Evolutionary conservation across 768 basidiomycete genomes (phyloP).

Genomic region (Hericium rajendrae): DNA sequence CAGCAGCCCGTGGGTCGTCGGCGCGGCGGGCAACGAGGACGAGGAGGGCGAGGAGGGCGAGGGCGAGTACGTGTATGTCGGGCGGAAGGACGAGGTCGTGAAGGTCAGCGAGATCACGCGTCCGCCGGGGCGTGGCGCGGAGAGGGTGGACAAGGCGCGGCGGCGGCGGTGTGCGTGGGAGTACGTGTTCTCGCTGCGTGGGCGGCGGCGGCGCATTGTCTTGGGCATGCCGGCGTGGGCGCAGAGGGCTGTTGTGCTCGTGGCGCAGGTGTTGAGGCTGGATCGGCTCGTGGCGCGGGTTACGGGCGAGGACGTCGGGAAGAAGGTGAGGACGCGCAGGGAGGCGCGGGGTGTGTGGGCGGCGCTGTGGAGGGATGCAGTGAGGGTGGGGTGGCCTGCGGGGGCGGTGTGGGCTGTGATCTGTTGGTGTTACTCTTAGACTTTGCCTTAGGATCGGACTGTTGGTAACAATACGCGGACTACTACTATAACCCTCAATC

Average conservation of each 20-base stretch:
- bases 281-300: neutral
- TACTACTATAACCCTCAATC: too few species aligned
- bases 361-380: constrained; percentile 5
- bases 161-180: constrained; percentile 25
- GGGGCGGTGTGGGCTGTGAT: constrained; percentile 2
- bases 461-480: too few species aligned
- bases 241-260: constrained; percentile 3
- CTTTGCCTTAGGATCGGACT: too few species aligned
- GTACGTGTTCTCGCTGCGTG: constrained; percentile 46
- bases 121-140: neutral
- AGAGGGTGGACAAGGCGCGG: neutral
- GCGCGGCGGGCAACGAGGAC: neutral
- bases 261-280: neutral
- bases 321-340: neutral
- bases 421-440: constrained; percentile 1
- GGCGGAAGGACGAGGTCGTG: neutral
- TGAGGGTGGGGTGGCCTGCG: constrained; percentile 3
- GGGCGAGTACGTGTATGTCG: neutral
- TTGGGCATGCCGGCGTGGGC: constrained; percentile 29
- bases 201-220: constrained; percentile 45
- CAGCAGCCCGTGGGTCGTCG: neutral
- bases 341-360: constrained; percentile 2
- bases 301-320: neutral
- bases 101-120: constrained; percentile 4
- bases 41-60: neutral